Base-by-base conservation (phyloP, 176 grass and related monocot species). In the Ampelocalamus luodianensis region DNA sequence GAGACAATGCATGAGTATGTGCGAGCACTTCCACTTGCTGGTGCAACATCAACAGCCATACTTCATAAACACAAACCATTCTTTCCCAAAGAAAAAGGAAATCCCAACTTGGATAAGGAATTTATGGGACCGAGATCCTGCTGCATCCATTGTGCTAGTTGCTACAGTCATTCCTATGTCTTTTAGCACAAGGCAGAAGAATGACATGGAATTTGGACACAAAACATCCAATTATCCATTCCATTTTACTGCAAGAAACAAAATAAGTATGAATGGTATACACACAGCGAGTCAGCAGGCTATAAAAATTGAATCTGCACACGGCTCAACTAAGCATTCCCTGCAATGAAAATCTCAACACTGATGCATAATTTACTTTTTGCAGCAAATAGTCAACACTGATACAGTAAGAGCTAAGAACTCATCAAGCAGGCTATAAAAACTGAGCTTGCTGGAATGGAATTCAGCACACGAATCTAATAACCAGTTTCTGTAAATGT, bases 341-440 rank as follows among this genome's bases (percentile, higher is more conserved):
- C 17, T 72, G 68, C 4, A 72, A 22, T 42, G 46, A 8, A 34
- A 51, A 74, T 59, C 83, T 58, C 58, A 82, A 82, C 62, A 37
- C 55, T 26, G 51, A 86, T 43, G 29, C 51, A 7, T 18, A 23
- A 59, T 68, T 83, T 61, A 72, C 49, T 62, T 68, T 70, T 55
- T 72, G 68, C 69, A 79, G 60, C 29, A 74, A 68, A 74, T 68
- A 82, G 71, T 66, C 32, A 68, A 50, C 61, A 16, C 72, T 76
- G 26, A 38, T 46, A 77, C 55, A 87, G 75, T 62, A 80, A 87
- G 68, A 80, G 83, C 29, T 42, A 65, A 15, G 27, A 65, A 65
- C 62, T 87, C 76, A 80, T 87, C 85, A 69, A 87, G 85, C 80
- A 90, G 60, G 89, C 79, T 74, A 77, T 79, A 79, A 83, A 90